Conservation (phyloP, 768 basidiomycete genomes). For the Psilocybe cyanescens region DNA sequence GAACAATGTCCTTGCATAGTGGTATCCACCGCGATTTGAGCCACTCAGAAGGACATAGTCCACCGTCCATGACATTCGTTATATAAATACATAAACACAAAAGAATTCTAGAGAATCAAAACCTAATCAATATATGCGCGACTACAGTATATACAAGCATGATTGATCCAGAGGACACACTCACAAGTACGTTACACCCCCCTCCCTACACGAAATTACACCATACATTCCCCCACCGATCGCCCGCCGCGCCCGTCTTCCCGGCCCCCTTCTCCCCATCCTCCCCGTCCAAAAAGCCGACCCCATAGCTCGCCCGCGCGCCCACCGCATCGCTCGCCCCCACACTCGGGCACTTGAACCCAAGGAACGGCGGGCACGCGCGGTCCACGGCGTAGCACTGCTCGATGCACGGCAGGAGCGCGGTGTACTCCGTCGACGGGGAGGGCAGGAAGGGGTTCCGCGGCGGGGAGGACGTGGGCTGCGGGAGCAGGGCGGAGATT, state of each 20-base stretch:
- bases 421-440: constrained; percentile 49
- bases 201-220: constrained; percentile 49
- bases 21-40: no score
- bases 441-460: constrained; percentile 55
- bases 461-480: constrained; percentile 39
- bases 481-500: constrained; percentile 46
- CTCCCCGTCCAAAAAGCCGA: constrained; percentile 70
- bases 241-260: constrained; percentile 56
- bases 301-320: constrained; percentile 59
- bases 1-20: no score
- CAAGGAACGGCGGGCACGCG: constrained; percentile 75
- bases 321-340: constrained; percentile 59
- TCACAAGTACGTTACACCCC: no score
- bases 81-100: no score
- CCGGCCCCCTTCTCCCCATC: constrained; percentile 53
- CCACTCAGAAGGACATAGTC: no score
- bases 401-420: constrained; percentile 80
- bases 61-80: no score
- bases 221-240: constrained; percentile 79
- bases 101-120: no score
- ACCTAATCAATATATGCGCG: no score
- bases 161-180: no score
- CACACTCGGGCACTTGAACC: constrained; percentile 67
- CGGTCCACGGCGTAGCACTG: constrained; percentile 74
- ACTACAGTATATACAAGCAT: no score